phyloP scores from a whole-genome alignment of 2,329 filamentous ascomycete species.

The Alternaria arborescens region DNA sequence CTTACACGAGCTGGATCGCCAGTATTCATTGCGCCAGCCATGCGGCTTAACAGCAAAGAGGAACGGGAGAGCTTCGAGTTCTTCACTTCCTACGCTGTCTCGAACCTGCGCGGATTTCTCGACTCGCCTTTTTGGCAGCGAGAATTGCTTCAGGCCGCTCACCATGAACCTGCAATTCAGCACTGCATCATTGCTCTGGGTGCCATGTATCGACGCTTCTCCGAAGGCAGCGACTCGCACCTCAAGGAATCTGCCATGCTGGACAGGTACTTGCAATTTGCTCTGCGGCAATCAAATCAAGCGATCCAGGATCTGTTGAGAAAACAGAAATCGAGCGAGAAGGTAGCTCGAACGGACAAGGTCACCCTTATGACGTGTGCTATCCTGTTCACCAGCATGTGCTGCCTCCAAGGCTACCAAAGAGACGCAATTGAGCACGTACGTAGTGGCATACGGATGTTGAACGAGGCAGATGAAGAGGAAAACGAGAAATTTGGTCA shows the following conservation, averaged over 20 bases:
- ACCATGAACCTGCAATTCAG: conserved; percentile 40
- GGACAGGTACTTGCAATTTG: conserved; percentile 39
- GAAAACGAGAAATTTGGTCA: conserved; percentile 18
- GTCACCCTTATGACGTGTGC: conserved; percentile 44
- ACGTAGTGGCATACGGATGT: conserved; percentile 41
- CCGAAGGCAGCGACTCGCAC: conserved; percentile 27
- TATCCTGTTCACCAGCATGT: conserved; percentile 43
- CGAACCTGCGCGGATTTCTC: conserved; percentile 39
- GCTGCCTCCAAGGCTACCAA: conserved; percentile 45
- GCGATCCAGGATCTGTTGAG: conserved; percentile 36
- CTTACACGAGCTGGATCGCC: conserved; percentile 17
- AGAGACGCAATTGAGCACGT: conserved; percentile 39
- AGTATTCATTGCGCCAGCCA: conserved; percentile 22
- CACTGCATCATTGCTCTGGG: conserved; percentile 44
- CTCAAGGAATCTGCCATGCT: conserved; percentile 33
- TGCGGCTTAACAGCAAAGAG: conserved; percentile 30
- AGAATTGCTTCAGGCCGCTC: conserved; percentile 43
- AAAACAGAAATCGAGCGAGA: conserved; percentile 9
- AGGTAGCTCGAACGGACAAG: conserved; percentile 26
- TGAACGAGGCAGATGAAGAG: conserved; percentile 38
- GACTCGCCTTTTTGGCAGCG: conserved; percentile 45
- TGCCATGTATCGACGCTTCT: conserved; percentile 46
- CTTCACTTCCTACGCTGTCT: conserved; percentile 36
- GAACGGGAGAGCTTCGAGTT: conserved; percentile 45
- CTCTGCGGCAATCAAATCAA: conserved; percentile 43